These are phyloP conservation scores for Fusarium clavum DNA, from an alignment of 2,329 filamentous ascomycete species.

Conservation along the genomic window DNA sequence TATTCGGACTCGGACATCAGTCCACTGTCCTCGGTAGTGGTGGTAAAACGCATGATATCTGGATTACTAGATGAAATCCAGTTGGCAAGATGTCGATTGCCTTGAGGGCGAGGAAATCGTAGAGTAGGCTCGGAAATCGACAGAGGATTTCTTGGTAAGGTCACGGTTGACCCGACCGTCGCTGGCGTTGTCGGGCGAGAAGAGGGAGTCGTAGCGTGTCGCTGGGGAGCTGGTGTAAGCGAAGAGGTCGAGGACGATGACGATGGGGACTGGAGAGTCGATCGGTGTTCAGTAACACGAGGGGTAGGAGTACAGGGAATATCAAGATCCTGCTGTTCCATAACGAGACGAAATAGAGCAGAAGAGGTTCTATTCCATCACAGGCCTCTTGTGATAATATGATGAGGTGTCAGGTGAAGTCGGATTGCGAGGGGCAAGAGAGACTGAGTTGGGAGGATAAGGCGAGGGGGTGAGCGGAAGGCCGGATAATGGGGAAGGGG, in stretches of 20 bases:
- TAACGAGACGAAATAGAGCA: conserved; percentile 57
- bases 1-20: conserved; percentile 65
- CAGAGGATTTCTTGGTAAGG: conserved; percentile 35
- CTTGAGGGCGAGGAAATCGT: conserved; percentile 67
- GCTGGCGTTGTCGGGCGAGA: conserved; percentile 34
- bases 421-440: conserved; percentile 43
- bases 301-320: conserved; percentile 45
- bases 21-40: conserved; percentile 61
- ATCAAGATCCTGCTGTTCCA: conserved; percentile 60
- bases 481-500: conserved; percentile 43
- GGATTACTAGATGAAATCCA: conserved; percentile 70
- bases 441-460: conserved; percentile 33
- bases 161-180: conserved; percentile 11
- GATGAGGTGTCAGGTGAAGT: conserved; percentile 40
- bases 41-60: conserved; percentile 64
- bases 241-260: conserved; percentile 39
- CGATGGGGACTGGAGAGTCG: conserved; percentile 38
- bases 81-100: conserved; percentile 66
- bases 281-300: conserved; percentile 49
- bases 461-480: conserved; percentile 45
- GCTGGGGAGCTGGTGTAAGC: conserved; percentile 39
- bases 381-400: conserved; percentile 40
- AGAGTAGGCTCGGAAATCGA: conserved; percentile 62
- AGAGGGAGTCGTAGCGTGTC: conserved; percentile 29
- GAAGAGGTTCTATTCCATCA: conserved; percentile 45